Evolutionary conservation across 352 stramenopile species (phyloP), one percentile per base, ranked within the genome.

Genomic region (Globisporangium nodosum): DNA sequence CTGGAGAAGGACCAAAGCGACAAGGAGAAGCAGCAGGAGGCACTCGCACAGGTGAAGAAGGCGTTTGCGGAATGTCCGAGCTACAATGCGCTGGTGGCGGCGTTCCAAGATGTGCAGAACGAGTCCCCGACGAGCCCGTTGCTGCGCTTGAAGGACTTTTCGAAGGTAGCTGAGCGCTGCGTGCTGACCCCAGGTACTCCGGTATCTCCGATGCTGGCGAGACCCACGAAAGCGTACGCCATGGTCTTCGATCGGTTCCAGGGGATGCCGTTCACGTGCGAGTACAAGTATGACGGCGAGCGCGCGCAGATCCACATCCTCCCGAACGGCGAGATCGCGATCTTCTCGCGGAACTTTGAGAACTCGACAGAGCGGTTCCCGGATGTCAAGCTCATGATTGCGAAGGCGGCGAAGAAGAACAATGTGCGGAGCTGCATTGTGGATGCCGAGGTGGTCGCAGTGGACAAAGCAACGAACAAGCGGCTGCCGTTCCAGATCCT

Each of bases 201-300:
- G 0, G 96, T 99, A 33, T 94, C 91, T 33, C 98, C 98, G 8
- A 99, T 99, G 98, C 80, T 99, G 6, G 97, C 98, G 42, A 98
- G 99, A 55, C 97, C 98, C 0, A 97, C 94, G 1, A 99, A 99
- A 67, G 84, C 87, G 39, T 92, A 93, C 54, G 85, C 87, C 21
- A 98, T 99, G 80, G 97, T 99, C 11, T 90, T 99, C 47, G 97
- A 98, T 58, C 89, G 97, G 8, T 94, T 99, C 54, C 83, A 98
- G 66, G 96, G 92, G 31, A 85, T 92, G 68, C 76, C 84, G 37
- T 99, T 99, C 70, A 99, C 96, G 5, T 99, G 95, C 68, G 97
- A 99, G 72, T 99, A 98, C 88, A 99, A 99, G 76, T 99, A 99
- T 72, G 97, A 99, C 68, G 98, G 97, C 37, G 97, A 99, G 71